A percentile compares a stretch with the other conserved stretches of the same genome.
Evolutionary conservation across 441 rosid genomes (phyloP).

Genomic region (Brassica hybrid): DNA sequence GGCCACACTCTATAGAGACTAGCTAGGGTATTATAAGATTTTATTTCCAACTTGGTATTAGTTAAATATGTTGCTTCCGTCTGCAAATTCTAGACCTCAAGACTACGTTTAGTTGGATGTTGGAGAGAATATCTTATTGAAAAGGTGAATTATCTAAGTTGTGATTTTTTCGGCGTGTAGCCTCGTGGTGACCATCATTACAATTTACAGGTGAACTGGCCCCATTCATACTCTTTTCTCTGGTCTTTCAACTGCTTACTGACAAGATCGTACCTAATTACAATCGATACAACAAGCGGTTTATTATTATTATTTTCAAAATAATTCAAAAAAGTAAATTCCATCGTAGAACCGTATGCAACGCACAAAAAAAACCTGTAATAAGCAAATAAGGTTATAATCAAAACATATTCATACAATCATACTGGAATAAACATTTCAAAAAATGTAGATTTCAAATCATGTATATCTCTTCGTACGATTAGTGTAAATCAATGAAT

Average conservation of each 20-base stretch:
- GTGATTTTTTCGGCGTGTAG: conserved; percentile 22
- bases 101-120: conserved; percentile 28
- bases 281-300: conserved; percentile 10
- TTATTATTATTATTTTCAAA: background rate
- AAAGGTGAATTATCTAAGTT: conserved; percentile 10
- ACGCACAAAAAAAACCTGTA: too few species aligned
- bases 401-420: background rate
- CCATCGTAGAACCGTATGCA: too few species aligned
- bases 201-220: conserved; percentile 33
- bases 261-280: conserved; percentile 31
- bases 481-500: background rate
- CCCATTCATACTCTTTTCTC: conserved; percentile 13
- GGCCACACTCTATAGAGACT: conserved; percentile 18
- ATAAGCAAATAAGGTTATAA: background rate
- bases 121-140: background rate
- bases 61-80: conserved; percentile 35
- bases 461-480: background rate
- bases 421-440: background rate
- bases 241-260: conserved; percentile 21
- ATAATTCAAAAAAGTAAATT: too few species aligned
- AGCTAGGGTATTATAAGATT: background rate
- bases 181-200: conserved; percentile 43
- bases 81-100: conserved; percentile 39
- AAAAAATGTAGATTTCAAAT: background rate
- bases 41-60: conserved; percentile 23